Base-by-base conservation (phyloP, 345 rosid species). In the Gossypium arboreum region DNA sequence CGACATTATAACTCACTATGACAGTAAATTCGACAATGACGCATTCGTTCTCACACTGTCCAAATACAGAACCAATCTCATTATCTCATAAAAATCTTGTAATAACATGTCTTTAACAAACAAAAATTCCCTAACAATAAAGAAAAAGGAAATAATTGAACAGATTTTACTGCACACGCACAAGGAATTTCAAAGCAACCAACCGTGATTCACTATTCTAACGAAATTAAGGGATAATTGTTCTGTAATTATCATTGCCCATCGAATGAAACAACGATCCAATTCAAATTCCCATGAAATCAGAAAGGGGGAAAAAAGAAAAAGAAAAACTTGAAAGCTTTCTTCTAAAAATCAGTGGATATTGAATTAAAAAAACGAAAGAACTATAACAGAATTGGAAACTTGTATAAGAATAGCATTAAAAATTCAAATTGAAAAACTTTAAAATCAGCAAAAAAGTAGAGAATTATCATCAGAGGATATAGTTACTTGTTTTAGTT, bases 1-100 rank as follows among this genome's bases (percentile, higher is more conserved):
- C 48, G 95, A 94, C 98, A 94, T 94, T 76, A 71, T 65, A 77
- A 81, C 69, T 72, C 56, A 54, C 74, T 71, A 60, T 10, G 4
- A 61, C 56, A 75, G 7, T 54, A 15, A 72, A 68, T 43, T 18
- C 59, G 18, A 58, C 29, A 68, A n/a, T 44, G 58, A 25, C 16
- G 25, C 25, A 54, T 65, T 50, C 55, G 17, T 20, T 63, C 20
- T 73, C 56, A 59, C 18, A 39, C 45, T 45, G 17, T 9, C 43
- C 75, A 39, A 4, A 25, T 8, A 45, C 67, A 59, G 43, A 59
- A 73, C 2, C 22, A 12, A 2, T 59, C 25, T 59, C 29, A 22
- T 44, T 22, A 44, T 5, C 34, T 29, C 51, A 54, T 22, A 55
- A 73, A 27, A 34, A 12, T 57, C 41, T 22, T 57, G 27, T 22